A percentile compares a stretch with the other conserved stretches of the same genome.
Evolutionary conservation across 805 yeast genomes (phyloP).

Genomic region (Starmerella vitae): DNA sequence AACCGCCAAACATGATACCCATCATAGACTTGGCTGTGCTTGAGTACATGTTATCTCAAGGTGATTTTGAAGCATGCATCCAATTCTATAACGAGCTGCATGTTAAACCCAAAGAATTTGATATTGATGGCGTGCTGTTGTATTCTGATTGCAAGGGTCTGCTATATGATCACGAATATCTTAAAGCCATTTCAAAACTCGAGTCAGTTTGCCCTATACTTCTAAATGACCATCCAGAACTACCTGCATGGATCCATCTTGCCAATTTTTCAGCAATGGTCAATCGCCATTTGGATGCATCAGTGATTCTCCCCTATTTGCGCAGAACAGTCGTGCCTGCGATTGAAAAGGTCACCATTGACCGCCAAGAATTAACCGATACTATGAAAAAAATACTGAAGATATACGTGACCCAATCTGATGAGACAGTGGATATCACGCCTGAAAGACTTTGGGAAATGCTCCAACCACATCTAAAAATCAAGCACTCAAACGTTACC

Average conservation of each 20-base stretch:
- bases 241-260: background rate
- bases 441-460: too few species aligned
- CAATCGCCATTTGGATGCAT: background rate
- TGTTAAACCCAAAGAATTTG: background rate
- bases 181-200: too few species aligned
- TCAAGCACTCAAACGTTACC: too few species aligned
- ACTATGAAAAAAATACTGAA: background rate
- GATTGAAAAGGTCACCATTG: conserved; percentile 3
- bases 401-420: too few species aligned
- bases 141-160: background rate
- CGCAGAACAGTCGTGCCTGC: conserved; percentile 4
- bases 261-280: background rate
- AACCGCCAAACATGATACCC: too few species aligned
- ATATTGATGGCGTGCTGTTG: background rate
- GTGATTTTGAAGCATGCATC: background rate
- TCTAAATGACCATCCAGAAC: background rate
- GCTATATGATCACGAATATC: background rate
- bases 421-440: too few species aligned
- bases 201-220: too few species aligned
- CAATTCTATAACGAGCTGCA: conserved; percentile 1
- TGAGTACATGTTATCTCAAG: conserved; percentile 1
- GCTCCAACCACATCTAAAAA: too few species aligned
- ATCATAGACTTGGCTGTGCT: conserved; percentile 1
- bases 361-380: background rate
- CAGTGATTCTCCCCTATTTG: conserved; percentile 1